These are phyloP conservation scores for Gastroboletus turbinatus DNA, from an alignment of 1,284 basidiomycete species.

Conservation along the genomic window DNA sequence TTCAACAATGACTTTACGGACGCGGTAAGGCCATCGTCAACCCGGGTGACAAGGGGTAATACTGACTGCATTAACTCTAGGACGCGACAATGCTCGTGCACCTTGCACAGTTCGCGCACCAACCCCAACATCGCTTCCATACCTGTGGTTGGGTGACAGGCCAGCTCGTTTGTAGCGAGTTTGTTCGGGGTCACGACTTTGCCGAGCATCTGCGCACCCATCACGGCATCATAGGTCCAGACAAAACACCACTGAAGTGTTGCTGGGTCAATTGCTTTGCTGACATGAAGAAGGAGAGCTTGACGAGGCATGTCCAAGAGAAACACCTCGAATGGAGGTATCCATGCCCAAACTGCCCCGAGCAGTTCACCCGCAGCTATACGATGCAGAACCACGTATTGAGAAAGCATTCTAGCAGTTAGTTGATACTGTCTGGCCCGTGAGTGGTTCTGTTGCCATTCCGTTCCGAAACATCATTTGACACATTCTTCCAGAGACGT, in stretches of 20 bases:
- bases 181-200: constrained; percentile 13
- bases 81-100: constrained; percentile 1
- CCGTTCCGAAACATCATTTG: not conserved
- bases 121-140: constrained; percentile 10
- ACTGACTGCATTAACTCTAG: constrained; percentile 14
- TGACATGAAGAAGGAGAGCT: constrained; percentile 32
- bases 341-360: constrained; percentile 19
- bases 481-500: constrained; percentile 3
- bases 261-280: constrained; percentile 19
- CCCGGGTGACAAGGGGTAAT: not conserved
- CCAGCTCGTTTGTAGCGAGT: not conserved
- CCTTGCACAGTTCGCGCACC: not conserved
- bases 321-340: constrained; percentile 24
- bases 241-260: constrained; percentile 11
- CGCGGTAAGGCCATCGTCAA: constrained; percentile 7
- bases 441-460: constrained; percentile 5
- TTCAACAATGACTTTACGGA: constrained; percentile 21
- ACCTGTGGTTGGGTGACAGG: constrained; percentile 17
- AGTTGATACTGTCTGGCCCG: not conserved
- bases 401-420: constrained; percentile 10
- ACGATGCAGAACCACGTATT: constrained; percentile 19
- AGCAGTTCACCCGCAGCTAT: constrained; percentile 30
- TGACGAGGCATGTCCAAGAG: constrained; percentile 30
- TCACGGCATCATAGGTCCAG: constrained; percentile 23
- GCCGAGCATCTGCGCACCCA: constrained; percentile 26